Evolutionary conservation across 768 basidiomycete species (phyloP).

Genomic region (Leccinum disarticulatum): DNA sequence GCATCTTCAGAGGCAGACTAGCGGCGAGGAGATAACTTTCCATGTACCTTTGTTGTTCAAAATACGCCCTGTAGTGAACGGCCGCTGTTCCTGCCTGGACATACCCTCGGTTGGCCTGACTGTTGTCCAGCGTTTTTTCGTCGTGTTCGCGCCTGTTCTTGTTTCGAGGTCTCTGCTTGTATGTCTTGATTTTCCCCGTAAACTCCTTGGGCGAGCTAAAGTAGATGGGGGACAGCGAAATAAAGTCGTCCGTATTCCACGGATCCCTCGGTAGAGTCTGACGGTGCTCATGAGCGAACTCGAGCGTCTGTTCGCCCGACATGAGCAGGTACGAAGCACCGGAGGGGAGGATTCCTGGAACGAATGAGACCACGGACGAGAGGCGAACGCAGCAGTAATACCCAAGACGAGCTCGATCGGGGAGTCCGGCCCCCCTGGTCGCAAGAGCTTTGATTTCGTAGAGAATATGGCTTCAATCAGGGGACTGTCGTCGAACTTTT

Average conservation of each 20-base stretch:
- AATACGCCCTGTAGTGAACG: slow-evolving; percentile 36
- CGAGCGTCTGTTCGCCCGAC: slow-evolving; percentile 31
- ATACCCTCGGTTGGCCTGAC: slow-evolving; percentile 44
- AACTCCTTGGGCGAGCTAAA: slow-evolving; percentile 37
- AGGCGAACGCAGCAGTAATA: slow-evolving; percentile 9
- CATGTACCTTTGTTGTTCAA: slow-evolving; percentile 45
- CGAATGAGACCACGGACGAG: neutral
- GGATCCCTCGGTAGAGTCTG: slow-evolving; percentile 14
- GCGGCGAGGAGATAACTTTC: neutral
- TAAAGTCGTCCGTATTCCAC: slow-evolving; percentile 31
- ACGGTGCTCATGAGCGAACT: slow-evolving; percentile 21
- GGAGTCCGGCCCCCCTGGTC: slow-evolving; percentile 23
- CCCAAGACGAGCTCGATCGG: slow-evolving; percentile 47
- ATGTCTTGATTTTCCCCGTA: slow-evolving; percentile 36
- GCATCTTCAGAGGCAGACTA: neutral
- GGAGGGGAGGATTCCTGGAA: slow-evolving; percentile 41
- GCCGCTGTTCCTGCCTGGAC: slow-evolving; percentile 18
- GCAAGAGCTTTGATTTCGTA: slow-evolving; percentile 30
- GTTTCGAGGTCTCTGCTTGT: slow-evolving; percentile 41
- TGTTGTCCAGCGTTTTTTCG: slow-evolving; percentile 31
- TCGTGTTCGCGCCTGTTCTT: slow-evolving; percentile 24
- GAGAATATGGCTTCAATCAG: slow-evolving; percentile 31
- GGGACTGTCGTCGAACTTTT: slow-evolving; percentile 36
- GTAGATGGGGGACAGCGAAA: slow-evolving; percentile 49
- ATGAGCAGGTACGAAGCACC: slow-evolving; percentile 50